Evolutionary conservation across 2,329 filamentous ascomycete genomes (phyloP).

Genomic region (Ceratocystis smalleyi): DNA sequence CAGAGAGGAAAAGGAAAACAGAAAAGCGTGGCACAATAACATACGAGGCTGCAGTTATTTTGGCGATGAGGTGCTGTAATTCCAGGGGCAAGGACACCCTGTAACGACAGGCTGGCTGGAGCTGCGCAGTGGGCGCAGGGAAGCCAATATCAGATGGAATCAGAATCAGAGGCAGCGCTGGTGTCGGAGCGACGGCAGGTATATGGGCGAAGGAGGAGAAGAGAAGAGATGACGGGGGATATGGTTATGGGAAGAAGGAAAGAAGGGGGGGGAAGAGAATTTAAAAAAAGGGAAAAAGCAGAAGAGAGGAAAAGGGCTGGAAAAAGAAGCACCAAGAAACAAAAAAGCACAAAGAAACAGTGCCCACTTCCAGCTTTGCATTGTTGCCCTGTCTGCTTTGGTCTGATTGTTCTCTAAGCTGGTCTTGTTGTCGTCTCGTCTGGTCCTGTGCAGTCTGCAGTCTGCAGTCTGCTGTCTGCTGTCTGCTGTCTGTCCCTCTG

Average conservation of each 20-base stretch:
- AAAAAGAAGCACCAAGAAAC: too few relatives aligned
- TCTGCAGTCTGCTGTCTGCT: neutral
- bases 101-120: too few relatives aligned
- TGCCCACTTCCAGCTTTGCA: too few relatives aligned
- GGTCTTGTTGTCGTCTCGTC: neutral
- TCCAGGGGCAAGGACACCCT: too few relatives aligned
- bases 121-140: too few relatives aligned
- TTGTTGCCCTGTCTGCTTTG: neutral
- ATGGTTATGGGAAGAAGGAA: neutral
- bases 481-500: neutral
- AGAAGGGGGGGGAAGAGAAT: neutral
- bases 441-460: neutral
- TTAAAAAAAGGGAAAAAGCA: slow-evolving; percentile 11
- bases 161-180: too few relatives aligned
- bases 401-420: neutral
- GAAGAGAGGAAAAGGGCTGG: neutral
- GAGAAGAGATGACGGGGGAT: neutral
- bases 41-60: too few relatives aligned
- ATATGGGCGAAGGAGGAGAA: neutral
- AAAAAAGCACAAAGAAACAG: too few relatives aligned
- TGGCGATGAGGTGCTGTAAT: too few relatives aligned
- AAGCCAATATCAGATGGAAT: too few relatives aligned
- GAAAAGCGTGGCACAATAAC: too few relatives aligned
- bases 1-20: neutral
- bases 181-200: too few relatives aligned